These are phyloP conservation scores for Carex littledalei DNA, from an alignment of 176 grass and related monocot genomes.

Conservation along the genomic window DNA sequence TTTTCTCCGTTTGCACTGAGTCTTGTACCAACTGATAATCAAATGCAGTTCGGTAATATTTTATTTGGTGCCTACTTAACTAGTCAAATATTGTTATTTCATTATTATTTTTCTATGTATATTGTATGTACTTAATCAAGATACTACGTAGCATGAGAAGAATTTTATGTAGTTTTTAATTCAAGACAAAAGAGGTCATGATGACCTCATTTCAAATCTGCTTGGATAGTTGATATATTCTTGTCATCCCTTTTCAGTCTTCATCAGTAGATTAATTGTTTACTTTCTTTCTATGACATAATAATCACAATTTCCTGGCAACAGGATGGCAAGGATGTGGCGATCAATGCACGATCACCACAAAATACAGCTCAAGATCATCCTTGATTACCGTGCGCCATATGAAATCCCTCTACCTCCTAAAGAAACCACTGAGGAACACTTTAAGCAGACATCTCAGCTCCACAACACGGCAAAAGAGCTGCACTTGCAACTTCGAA, in stretches of 20 bases:
- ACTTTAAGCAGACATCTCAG: slow-evolving; percentile 49
- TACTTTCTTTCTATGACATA: not conserved
- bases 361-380: slow-evolving; percentile 29
- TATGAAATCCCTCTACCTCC: slow-evolving; percentile 47
- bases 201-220: not conserved
- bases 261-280: not conserved
- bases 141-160: not conserved
- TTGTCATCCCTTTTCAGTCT: not conserved
- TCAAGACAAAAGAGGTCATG: not conserved
- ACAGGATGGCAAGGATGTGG: slow-evolving; percentile 91
- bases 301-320: not conserved
- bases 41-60: not conserved
- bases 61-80: not conserved
- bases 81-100: not conserved
- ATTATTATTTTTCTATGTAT: not conserved
- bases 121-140: not conserved
- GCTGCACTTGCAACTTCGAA: slow-evolving; percentile 67
- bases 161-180: not conserved
- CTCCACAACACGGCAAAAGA: slow-evolving; percentile 49
- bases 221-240: not conserved
- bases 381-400: slow-evolving; percentile 8
- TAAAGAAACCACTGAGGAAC: slow-evolving; percentile 56
- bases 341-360: slow-evolving; percentile 61
- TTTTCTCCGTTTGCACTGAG: not conserved
- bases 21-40: not conserved